phyloP scores from a whole-genome alignment of 306 rosid genomes.

The Acmispon strigosus region DNA sequence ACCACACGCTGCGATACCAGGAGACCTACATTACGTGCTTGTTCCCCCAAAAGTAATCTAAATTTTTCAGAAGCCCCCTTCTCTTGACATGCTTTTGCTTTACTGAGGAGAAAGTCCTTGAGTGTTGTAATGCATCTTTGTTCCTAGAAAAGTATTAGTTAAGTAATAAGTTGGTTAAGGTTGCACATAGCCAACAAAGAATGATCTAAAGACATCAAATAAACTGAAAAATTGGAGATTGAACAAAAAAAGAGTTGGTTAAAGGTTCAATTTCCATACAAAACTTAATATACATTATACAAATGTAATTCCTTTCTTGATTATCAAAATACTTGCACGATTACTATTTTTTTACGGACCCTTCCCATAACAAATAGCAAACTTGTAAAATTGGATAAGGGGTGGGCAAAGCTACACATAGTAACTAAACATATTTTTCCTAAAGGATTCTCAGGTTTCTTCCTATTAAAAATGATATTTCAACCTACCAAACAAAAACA shows the following conservation, averaged over 20 bases:
- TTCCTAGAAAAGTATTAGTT: slow-evolving; percentile 37
- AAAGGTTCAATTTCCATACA: neutral
- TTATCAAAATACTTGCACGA: neutral
- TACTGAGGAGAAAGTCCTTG: slow-evolving; percentile 54
- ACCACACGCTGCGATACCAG: slow-evolving; percentile 72
- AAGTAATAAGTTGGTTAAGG: slow-evolving; percentile 2
- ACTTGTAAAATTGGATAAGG: neutral
- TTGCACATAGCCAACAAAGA: neutral
- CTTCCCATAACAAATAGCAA: neutral
- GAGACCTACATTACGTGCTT: slow-evolving; percentile 48
- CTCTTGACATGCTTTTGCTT: slow-evolving; percentile 46
- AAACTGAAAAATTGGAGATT: neutral
- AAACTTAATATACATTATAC: neutral
- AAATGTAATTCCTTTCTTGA: neutral
- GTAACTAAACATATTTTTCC: neutral
- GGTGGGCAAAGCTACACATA: neutral
- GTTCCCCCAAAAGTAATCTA: slow-evolving; percentile 52
- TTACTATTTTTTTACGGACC: neutral
- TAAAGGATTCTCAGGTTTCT: neutral
- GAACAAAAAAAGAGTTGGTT: neutral
- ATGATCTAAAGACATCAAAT: neutral
- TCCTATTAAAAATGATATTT: neutral
- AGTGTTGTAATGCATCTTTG: slow-evolving; percentile 50
- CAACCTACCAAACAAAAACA: neutral
- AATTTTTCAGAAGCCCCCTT: slow-evolving; percentile 34